Evolutionary conservation across 805 yeast genomes (phyloP), one percentile per base, ranked within the genome.

Genomic region (Wickerhamiella cacticola): DNA sequence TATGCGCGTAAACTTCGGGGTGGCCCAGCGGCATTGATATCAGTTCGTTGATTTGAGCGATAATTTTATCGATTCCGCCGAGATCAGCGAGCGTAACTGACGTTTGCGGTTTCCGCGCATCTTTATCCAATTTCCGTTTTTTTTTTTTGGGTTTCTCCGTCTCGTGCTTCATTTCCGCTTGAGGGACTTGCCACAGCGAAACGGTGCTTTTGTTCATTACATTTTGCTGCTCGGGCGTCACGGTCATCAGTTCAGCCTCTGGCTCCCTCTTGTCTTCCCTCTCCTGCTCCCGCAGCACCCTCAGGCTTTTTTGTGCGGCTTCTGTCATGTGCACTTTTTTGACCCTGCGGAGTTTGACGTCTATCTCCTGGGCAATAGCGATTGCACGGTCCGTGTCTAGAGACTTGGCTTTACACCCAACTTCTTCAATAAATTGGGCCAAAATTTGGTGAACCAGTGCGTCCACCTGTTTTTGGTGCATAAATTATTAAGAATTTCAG

Each of bases 21-120:
- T 92, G 97, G 18, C 83, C 65, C 26, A 92, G 79, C 1, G 98
- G 98, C 68, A 89, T 70, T 1, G 94, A 96, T 1, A 92, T 82
- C 33, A 87, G 69, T 63, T 92, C 97, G 80, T 84, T 78, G 18
- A 92, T 69, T 62, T 88, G 92, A 3, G 84, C 74, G 21, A 88
- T 78, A n/a, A 88, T 79, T 48, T 74, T 78, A 53, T 82, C 94
- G 66, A 92, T 76, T 1, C 98, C 98, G 23, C 98, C 98, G 12
- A 92, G 67, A 26, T 86, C 78, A 3, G 82, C 70, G 24, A 92
- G 67, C 3, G 80, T 76, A 0, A 79, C 64, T 1, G 73, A 66
- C 18, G 95, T 94, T 13, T 63, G 57, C 3, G 64, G 60, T 29
- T 55, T 48, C 83, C 74, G 57, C 79, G 81, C 52, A 73, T 72